Percentiles rank a stretch among this genome's conserved stretches.
Conservation (phyloP, 2,329 filamentous ascomycete species). For the Xylariales sp. region DNA sequence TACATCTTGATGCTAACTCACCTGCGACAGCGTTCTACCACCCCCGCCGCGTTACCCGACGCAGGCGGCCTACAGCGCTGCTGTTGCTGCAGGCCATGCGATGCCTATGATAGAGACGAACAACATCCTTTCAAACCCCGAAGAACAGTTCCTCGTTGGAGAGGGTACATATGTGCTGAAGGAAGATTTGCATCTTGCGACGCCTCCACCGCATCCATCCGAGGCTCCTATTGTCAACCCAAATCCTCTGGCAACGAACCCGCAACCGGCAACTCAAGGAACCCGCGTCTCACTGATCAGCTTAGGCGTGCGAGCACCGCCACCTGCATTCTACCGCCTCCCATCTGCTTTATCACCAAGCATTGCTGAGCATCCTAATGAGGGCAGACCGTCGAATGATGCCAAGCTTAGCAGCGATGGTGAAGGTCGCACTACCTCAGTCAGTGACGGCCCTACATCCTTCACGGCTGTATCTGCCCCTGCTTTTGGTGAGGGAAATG, state of each 20-base stretch:
- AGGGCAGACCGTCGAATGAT: slow-evolving; percentile 57
- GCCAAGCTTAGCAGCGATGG: slow-evolving; percentile 52
- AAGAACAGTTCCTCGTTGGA: slow-evolving; percentile 87
- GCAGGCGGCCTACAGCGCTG: slow-evolving; percentile 67
- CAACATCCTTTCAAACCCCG: slow-evolving; percentile 79
- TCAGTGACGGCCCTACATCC: slow-evolving; percentile 42
- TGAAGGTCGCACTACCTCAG: slow-evolving; percentile 48
- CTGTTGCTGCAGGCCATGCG: slow-evolving; percentile 62
- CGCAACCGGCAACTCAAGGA: slow-evolving; percentile 77
- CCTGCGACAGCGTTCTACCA: slow-evolving; percentile 65
- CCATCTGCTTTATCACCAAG: slow-evolving; percentile 47
- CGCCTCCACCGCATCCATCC: slow-evolving; percentile 90
- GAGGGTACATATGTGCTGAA: slow-evolving; percentile 90
- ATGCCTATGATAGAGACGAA: slow-evolving; percentile 87
- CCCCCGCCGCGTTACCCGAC: slow-evolving; percentile 82
- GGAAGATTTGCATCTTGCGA: slow-evolving; percentile 88
- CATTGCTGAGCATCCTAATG: slow-evolving; percentile 59
- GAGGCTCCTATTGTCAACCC: slow-evolving; percentile 83
- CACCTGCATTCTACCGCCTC: slow-evolving; percentile 51
- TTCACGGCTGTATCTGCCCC: slow-evolving; percentile 46
- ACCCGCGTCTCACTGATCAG: slow-evolving; percentile 78
- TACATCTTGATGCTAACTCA: slow-evolving; percentile 3
- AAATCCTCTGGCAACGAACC: slow-evolving; percentile 84
- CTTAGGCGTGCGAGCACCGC: slow-evolving; percentile 56
- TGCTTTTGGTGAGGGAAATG: slow-evolving; percentile 83